These are phyloP conservation scores for Calcarisporium arbuscula DNA, from an alignment of 2,329 filamentous ascomycete genomes.

Conservation along the genomic window DNA sequence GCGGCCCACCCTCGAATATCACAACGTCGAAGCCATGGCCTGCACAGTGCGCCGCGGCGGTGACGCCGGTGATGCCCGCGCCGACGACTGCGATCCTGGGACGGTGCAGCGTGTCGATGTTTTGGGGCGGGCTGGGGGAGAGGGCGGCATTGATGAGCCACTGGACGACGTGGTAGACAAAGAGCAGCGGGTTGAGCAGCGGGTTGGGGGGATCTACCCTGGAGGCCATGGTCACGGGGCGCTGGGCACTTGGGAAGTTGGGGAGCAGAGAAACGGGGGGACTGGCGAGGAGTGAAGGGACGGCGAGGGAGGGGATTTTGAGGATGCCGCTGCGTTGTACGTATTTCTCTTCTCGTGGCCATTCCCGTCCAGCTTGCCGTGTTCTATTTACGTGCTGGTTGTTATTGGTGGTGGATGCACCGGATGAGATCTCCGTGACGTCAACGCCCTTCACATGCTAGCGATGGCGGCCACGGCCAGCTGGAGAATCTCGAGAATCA, in stretches of 20 bases:
- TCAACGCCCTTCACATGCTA: too few relatives aligned
- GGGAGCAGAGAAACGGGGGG: neutral
- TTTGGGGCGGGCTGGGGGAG: conserved; percentile 61
- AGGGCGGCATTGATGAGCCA: conserved; percentile 58
- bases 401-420: too few relatives aligned
- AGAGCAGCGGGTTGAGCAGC: conserved; percentile 48
- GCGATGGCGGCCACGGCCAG: too few relatives aligned
- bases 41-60: conserved; percentile 73
- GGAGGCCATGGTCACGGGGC: conserved; percentile 23
- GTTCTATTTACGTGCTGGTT: too few relatives aligned
- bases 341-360: too few relatives aligned
- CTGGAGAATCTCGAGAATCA: too few relatives aligned
- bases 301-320: neutral
- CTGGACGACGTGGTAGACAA: conserved; percentile 60
- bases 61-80: conserved; percentile 67
- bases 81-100: conserved; percentile 66
- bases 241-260: neutral
- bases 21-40: conserved; percentile 79
- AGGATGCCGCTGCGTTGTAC: too few relatives aligned
- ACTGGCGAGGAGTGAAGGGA: neutral
- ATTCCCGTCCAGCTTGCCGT: too few relatives aligned
- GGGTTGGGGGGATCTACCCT: conserved; percentile 29
- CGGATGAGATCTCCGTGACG: too few relatives aligned
- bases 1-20: conserved; percentile 67
- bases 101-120: conserved; percentile 47